Base-by-base conservation (phyloP, 495 filamentous ascomycete genomes). In the Penicillium tannophilum region DNA sequence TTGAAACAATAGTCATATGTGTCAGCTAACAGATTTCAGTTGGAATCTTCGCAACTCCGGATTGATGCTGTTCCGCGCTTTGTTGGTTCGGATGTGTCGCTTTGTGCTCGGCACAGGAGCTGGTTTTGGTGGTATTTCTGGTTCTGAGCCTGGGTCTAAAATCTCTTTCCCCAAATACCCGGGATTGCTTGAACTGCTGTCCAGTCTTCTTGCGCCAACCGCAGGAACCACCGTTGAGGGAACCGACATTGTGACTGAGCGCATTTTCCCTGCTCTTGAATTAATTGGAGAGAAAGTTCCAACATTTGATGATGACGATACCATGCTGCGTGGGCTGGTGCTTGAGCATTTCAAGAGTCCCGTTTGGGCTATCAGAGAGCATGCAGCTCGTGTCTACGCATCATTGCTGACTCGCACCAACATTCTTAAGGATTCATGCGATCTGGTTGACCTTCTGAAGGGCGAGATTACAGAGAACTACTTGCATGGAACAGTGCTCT, bases 21-120 rank as follows among this genome's bases (percentile, higher is more conserved):
- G 39, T 41, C 39, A 16, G 11, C 59, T 70, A 43, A 76, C 59
- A 19, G 31, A 35, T 47, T 23, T 2, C 36, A 93, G 89, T 33
- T 98, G 94, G 94, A 88, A 92, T 2, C 90, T 98, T 59, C 85
- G 92, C 1, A 98, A 98, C 64, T 96, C 90, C 55, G 91, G 93
- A 24, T 75, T 98, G 33, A 88, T 98, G 78, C 83, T 98, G 6
- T 86, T 97, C 65, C 84, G 92, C 46, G 89, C 90, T 58, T 71
- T 97, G 3, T 85, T 95, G 28, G 90, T 89, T 55, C 84, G 86
- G 23, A 79, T 97, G 53, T 80, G 75, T 39, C 73, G 71, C 16
- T 42, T 61, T 23, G 55, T 64, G 14, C 64, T 63, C 1, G 73
- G 75, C 20, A 56, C 68, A 17, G 63, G 64, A 11, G 63, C 72